Conservation (phyloP, 1,284 basidiomycete species). For the Lentinus polychrous region DNA sequence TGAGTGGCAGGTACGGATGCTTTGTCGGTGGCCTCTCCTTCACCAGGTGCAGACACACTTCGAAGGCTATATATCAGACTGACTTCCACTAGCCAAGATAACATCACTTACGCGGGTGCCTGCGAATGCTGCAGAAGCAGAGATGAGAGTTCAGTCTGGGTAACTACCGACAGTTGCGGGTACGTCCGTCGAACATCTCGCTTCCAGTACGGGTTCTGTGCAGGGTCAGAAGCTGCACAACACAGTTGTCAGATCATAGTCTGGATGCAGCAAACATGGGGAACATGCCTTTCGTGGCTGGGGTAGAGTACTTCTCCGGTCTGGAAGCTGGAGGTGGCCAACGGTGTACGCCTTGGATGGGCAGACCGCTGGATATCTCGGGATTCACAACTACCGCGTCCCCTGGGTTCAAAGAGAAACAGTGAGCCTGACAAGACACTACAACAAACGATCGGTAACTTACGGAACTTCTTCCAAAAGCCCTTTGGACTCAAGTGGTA, state of each 20-base stretch:
- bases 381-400: slow-evolving; percentile 78
- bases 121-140: slow-evolving; percentile 79
- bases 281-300: slow-evolving; percentile 75
- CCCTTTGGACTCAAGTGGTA: slow-evolving; percentile 85
- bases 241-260: slow-evolving; percentile 5
- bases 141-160: slow-evolving; percentile 73
- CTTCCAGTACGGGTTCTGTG: slow-evolving; percentile 89
- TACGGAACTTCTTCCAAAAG: slow-evolving; percentile 94
- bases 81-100: neutral
- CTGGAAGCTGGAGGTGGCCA: slow-evolving; percentile 84
- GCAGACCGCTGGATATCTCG: slow-evolving; percentile 89
- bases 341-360: slow-evolving; percentile 66
- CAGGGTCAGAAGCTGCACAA: slow-evolving; percentile 65
- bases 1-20: slow-evolving; percentile 42
- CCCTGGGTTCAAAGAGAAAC: slow-evolving; percentile 41
- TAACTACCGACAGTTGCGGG: slow-evolving; percentile 81
- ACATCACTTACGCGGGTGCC: slow-evolving; percentile 48
- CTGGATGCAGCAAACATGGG: slow-evolving; percentile 12
- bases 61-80: neutral
- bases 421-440: neutral
- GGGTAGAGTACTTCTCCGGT: slow-evolving; percentile 79
- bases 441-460: slow-evolving; percentile 23
- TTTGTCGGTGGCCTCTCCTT: slow-evolving; percentile 30
- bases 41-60: slow-evolving; percentile 53
- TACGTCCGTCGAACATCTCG: slow-evolving; percentile 90